Conservation (phyloP, 768 basidiomycete species). For the Lentinula raphanica region DNA sequence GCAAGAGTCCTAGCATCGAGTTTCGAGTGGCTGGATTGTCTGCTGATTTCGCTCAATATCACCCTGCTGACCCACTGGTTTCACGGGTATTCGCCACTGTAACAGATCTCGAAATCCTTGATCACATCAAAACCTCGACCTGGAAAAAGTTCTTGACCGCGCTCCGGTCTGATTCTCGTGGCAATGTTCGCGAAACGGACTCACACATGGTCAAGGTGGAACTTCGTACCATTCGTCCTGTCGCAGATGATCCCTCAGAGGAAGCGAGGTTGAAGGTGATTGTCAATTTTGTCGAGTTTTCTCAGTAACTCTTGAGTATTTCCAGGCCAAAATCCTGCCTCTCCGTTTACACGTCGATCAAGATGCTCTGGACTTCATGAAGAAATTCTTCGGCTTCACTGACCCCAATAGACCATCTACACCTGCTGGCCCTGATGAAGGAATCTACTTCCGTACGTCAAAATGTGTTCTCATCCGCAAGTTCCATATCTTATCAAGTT, state of each 20-base stretch:
- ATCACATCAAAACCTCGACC: constrained; percentile 97
- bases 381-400: constrained; percentile 91
- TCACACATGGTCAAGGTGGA: constrained; percentile 93
- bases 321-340: constrained; percentile 84
- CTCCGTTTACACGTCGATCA: constrained; percentile 94
- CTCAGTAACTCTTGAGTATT: no score
- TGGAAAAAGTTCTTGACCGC: constrained; percentile 97
- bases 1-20: constrained; percentile 79
- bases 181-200: constrained; percentile 85
- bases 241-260: constrained; percentile 58
- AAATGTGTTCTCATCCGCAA: neutral
- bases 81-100: constrained; percentile 66
- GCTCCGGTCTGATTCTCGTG: constrained; percentile 76
- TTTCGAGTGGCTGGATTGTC: constrained; percentile 63
- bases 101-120: constrained; percentile 80
- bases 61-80: constrained; percentile 47
- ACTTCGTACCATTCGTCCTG: constrained; percentile 68
- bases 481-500: neutral
- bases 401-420: constrained; percentile 42
- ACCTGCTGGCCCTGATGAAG: constrained; percentile 35
- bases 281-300: constrained; percentile 30
- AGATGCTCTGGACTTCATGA: constrained; percentile 96
- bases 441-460: constrained; percentile 69
- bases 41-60: constrained; percentile 65
- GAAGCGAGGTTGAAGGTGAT: constrained; percentile 75